Base-by-base conservation (phyloP, 352 stramenopile species). In the Pythium utonaiense region DNA sequence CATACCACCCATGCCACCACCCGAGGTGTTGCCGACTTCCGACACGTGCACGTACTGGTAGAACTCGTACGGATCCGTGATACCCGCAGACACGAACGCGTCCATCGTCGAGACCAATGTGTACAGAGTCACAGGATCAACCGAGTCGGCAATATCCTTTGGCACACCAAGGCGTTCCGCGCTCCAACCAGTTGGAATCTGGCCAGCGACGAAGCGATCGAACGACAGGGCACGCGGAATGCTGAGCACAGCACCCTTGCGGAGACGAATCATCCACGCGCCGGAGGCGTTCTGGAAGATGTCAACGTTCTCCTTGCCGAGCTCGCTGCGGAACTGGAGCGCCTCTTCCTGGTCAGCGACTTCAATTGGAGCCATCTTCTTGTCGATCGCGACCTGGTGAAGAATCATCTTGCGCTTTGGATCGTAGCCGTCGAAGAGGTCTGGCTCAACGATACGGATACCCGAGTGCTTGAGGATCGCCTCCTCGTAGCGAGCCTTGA, bases 1-100 rank as follows among this genome's bases (percentile, higher is more conserved):
- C 78, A 94, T 86, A 27, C 88, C 88, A 49, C 88, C 86, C 73
- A 95, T 88, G 30, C 81, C 86, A 57, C 86, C 86, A 41, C 88
- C 88, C 0, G 83, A 91, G 6, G 79, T 91, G 75, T 95, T 95
- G 16, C 88, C 88, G 28, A 96, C 64, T 60, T 94, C 84, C 24
- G 81, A 91, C 1, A 96, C 88, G 68, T 96, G 88, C 14, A 95
- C 83, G 66, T 96, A 96, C 67, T 95, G 77, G 72, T 96, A 96
- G 54, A 96, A 92, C 74, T 96, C 86, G 67, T 96, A 96, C 52
- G 88, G 88, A 45, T 96, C 86, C 2, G 85, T 93, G 62, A 96
- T 66, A 66, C 88, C 86, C 9, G 81, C 78, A 5, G 69, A 60
- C 13, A 95, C 75, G n/a, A 96, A 82, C 6, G 88, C 74, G 30